Base-by-base conservation (phyloP, 2,329 filamentous ascomycete species). In the Aspergillus niger region DNA sequence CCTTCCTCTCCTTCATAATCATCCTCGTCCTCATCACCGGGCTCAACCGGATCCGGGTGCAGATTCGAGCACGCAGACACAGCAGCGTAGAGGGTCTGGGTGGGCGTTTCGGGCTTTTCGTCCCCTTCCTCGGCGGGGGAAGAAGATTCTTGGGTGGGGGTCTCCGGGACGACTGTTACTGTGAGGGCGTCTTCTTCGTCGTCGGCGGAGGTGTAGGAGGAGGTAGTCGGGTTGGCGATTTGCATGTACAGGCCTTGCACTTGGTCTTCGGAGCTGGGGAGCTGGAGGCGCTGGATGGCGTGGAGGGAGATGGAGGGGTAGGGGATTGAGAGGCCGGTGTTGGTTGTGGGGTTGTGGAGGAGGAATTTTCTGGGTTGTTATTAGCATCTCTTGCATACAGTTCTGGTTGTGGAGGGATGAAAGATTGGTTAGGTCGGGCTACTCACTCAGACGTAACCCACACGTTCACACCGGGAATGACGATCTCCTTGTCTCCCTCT, bases 361-460 rank as follows among this genome's bases (percentile, higher is more conserved):
- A 79, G 66, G 58, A 82, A 73, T 69, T 79, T 80, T 48, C 79
- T 81, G n/a, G 8, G 43, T 47, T 61, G 50, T 43, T 17, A 15
- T 5, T 39, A 36, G 20, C 32, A 38, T 67, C 57, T 62, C 3
- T 36, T 36, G 32, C 32, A 13, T 36, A 5, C 11, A 5, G 32
- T 36, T 13, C 11, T 36, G 52, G 44, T 49, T 17, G 15, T 22
- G 24, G 39, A 24, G 39, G 36, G 36, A 30, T n/a, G 48, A 22
- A 8, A 41, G 24, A 8, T 3, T 20, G 20, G 20, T 20, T 20
- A 20, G 20, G 20, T 20, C 20, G 20, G 48, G 8, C 4, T 36
- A 67, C 75, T 64, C 70, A 82, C 80, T 81, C 78, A 26, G 80
- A 81, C 43, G 80, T 80, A n/a, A 81, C 79, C 77, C 79, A 82